Conservation (phyloP, 179 eudicot genomes). For the Spergularia azorica region DNA sequence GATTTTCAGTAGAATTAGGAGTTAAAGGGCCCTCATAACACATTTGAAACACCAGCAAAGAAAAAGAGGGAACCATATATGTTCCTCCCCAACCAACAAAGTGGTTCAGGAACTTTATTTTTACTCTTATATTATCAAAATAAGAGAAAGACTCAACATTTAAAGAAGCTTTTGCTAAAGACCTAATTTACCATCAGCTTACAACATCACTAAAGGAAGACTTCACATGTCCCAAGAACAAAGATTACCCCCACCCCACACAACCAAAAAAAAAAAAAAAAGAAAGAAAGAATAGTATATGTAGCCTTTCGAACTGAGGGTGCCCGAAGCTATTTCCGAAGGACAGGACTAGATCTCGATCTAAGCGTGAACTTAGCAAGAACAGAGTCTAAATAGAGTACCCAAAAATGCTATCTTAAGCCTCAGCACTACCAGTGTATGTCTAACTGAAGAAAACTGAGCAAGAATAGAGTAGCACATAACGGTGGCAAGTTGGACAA, state of each 20-base stretch:
- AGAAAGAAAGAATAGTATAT: background rate
- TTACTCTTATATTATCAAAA: slow-evolving; percentile 43
- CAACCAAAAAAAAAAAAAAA: background rate
- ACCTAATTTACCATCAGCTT: slow-evolving; percentile 16
- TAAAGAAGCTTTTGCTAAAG: slow-evolving; percentile 51
- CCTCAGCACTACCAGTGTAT: background rate
- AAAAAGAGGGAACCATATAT: slow-evolving; percentile 21
- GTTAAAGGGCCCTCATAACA: slow-evolving; percentile 22
- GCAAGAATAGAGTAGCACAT: background rate
- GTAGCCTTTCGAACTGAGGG: background rate
- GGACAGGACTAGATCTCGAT: background rate
- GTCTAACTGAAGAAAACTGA: background rate
- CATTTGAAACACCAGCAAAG: slow-evolving; percentile 28
- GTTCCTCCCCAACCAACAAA: slow-evolving; percentile 38
- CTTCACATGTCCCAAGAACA: slow-evolving; percentile 23
- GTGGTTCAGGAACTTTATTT: slow-evolving; percentile 38
- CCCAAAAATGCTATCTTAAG: background rate
- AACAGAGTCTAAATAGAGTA: background rate
- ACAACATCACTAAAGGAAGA: slow-evolving; percentile 17
- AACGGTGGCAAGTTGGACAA: background rate
- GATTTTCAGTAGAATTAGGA: slow-evolving; percentile 10
- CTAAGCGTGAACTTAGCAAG: background rate
- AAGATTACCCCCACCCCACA: background rate
- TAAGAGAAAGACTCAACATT: slow-evolving; percentile 50
- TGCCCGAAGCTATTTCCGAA: background rate